Evolutionary conservation across 768 basidiomycete genomes (phyloP), one percentile per base, ranked within the genome.

Genomic region (Glaciozyma antarctica): DNA sequence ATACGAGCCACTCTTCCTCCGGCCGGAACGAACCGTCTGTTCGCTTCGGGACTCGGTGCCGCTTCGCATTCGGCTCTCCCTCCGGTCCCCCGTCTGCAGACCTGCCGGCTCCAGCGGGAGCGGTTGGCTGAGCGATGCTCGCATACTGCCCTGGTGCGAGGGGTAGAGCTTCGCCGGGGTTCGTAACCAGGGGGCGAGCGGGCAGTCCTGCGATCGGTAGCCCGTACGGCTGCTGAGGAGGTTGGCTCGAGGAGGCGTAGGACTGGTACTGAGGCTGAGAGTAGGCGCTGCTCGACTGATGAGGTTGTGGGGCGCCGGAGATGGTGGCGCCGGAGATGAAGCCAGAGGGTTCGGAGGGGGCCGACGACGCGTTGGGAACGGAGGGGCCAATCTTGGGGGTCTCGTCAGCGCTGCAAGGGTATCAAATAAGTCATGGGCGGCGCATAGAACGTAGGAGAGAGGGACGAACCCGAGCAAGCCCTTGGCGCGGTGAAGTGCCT

Each of bases 261-360:
- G 17, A 21, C 24, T n/a, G 51, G 38, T 57, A 26, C 22, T 41
- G 38, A 10, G 10, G n/a, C n/a, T 38, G 34, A 38, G 10, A 41
- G 8, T 43, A n/a, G 12, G 32, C 22, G 32, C 22, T 3, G 13
- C 16, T 38, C n/a, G 34, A 22, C 17, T 16, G 89, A 89, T 19
- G 88, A 17, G 92, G 91, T 71, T 93, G 92, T 10, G 93, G 93
- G 15, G 87, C 92, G 16, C 92, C 90, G 2, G 91, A 89, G 58
- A 95, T 81, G 0, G 88, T 88, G 5, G 92, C 90, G 28, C 90
- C 89, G 15, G 80, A 16, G 34, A 47, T 26, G 44, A 58, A 84
- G 86, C 44, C 17, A 54, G 34, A 7, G 66, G 44, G n/a, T 86
- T 90, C 30, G 89, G 88, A 62, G 88, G 90, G 4, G 12, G 28